Evolutionary conservation across 192 early-diverging fungal genomes (phyloP).

Genomic region (Chytriomyces sp.): DNA sequence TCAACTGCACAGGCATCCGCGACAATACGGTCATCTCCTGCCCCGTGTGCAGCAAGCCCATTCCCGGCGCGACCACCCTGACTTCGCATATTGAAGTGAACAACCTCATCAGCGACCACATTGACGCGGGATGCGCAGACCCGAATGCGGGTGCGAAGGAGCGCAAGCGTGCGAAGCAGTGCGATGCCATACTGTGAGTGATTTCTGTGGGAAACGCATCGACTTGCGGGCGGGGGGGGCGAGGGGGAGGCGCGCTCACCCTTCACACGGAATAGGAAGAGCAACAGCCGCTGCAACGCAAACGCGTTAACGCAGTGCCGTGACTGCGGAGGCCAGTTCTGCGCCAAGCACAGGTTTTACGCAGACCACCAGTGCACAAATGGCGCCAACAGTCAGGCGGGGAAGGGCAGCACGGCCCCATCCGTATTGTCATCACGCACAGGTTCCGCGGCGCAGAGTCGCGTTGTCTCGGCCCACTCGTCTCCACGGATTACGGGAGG

Average conservation of each 20-base stretch:
- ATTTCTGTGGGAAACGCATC: no score
- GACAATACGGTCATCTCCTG: conserved; percentile 18
- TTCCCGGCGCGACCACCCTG: neutral
- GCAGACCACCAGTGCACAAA: conserved; percentile 1
- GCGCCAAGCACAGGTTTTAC: conserved; percentile 14
- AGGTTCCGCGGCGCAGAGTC: neutral
- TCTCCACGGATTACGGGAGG: neutral
- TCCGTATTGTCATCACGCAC: neutral
- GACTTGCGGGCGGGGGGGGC: no score
- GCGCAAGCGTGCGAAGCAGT: conserved; percentile 10
- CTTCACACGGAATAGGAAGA: neutral
- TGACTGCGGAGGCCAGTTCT: conserved; percentile 4
- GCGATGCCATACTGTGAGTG: neutral
- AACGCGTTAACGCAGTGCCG: neutral
- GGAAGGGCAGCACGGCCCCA: no score
- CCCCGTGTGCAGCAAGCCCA: conserved; percentile 21
- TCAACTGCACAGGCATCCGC: neutral
- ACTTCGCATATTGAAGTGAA: conserved; percentile 10
- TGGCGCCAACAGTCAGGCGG: no score
- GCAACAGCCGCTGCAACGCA: neutral
- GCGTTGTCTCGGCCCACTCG: neutral
- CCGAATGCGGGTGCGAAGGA: neutral
- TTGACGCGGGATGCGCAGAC: conserved; percentile 12
- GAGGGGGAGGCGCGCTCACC: no score
- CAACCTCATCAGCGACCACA: conserved; percentile 9